Conservation (phyloP, 345 rosid genomes). For the Raphanus raphanistrum region DNA sequence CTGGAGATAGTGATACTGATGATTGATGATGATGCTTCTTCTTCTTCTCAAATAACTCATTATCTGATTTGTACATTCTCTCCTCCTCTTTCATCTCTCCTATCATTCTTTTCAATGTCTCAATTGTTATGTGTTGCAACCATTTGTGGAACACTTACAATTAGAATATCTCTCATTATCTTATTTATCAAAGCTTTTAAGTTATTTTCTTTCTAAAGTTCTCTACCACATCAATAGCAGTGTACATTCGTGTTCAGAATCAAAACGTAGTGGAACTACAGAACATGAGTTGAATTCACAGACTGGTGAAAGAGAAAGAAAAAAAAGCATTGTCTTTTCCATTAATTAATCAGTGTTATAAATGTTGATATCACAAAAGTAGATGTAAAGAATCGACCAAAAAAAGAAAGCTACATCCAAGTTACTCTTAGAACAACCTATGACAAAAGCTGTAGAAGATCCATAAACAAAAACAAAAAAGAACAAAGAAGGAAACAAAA, state of each 20-base stretch:
- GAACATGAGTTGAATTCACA: constrained; percentile 4
- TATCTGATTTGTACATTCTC: constrained; percentile 36
- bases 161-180: constrained; percentile 20
- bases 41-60: constrained; percentile 37
- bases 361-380: constrained; percentile 25
- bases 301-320: not conserved
- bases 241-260: not conserved
- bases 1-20: constrained; percentile 84
- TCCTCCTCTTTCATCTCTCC: not conserved
- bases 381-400: constrained; percentile 28
- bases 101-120: not conserved
- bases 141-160: constrained; percentile 13
- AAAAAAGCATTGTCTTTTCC: constrained; percentile 22
- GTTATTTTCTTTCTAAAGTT: not conserved
- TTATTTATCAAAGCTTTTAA: not conserved
- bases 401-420: constrained; percentile 13
- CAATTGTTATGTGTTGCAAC: constrained; percentile 26
- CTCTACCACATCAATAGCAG: not conserved
- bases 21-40: constrained; percentile 66
- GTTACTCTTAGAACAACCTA: constrained; percentile 25
- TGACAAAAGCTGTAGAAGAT: constrained; percentile 32
- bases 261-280: not conserved
- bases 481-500: not conserved
- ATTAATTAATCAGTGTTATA: constrained; percentile 31
- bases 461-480: not conserved